phyloP scores from a whole-genome alignment of 768 basidiomycete species.

The Boletus vermiculosoides region DNA sequence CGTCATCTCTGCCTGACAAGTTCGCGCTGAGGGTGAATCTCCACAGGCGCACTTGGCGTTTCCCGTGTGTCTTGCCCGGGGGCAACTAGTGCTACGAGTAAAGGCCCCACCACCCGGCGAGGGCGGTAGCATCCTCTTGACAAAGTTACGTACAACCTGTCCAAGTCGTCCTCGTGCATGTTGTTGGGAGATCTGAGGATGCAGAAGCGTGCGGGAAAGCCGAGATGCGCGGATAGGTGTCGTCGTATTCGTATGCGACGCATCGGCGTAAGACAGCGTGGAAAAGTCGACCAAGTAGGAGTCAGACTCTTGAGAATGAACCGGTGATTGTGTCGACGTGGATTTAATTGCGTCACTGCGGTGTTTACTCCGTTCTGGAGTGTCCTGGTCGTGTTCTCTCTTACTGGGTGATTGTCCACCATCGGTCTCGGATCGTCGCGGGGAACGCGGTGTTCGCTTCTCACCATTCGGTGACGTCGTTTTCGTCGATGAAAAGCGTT shows the following conservation, averaged over 20 bases:
- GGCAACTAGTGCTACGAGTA: background rate
- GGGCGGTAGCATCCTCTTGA: conserved; percentile 21
- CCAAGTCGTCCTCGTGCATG: conserved; percentile 18
- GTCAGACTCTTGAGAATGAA: conserved; percentile 4
- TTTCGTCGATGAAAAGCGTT: background rate
- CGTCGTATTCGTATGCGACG: background rate
- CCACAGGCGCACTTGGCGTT: background rate
- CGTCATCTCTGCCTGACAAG: conserved; percentile 6
- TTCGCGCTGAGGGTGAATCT: background rate
- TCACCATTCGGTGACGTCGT: background rate
- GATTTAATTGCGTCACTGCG: background rate
- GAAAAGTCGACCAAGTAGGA: conserved; percentile 18
- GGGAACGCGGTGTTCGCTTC: background rate
- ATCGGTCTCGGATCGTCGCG: background rate
- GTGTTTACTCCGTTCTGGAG: background rate
- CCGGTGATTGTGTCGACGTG: background rate
- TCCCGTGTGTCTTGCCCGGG: background rate
- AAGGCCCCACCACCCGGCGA: conserved; percentile 2
- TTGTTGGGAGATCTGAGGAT: background rate
- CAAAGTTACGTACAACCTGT: conserved; percentile 22
- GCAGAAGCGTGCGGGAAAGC: background rate
- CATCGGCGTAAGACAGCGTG: conserved; percentile 6
- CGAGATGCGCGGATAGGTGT: background rate
- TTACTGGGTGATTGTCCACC: background rate
- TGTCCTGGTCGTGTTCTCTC: background rate